Percentiles rank a stretch among this genome's conserved stretches.
Evolutionary conservation across 2,329 filamentous ascomycete species (phyloP).

Genomic region (Aspergillus pseudotamarii): DNA sequence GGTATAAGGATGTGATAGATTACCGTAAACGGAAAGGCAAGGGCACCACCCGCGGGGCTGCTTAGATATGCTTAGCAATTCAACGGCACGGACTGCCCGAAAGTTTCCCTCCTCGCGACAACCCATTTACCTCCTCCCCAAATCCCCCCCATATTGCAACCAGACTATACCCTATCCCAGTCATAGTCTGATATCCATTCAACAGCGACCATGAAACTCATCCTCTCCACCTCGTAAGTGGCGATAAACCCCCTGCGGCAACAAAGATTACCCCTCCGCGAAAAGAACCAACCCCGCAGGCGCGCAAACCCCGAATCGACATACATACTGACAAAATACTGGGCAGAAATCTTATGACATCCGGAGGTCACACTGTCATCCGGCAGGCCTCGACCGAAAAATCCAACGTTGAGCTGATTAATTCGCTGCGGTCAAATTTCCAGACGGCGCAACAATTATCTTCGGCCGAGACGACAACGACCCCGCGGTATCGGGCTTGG

Average conservation of each 20-base stretch:
- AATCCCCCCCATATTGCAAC: neutral
- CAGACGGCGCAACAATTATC: conserved; percentile 68
- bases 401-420: conserved; percentile 91
- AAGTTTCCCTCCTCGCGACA: neutral
- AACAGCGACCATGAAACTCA: conserved; percentile 68
- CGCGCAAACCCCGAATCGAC: conserved; percentile 5
- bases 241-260: conserved; percentile 1
- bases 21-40: conserved; percentile 4
- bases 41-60: conserved; percentile 29
- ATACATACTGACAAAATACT: conserved; percentile 4
- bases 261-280: neutral
- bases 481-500: conserved; percentile 59
- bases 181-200: neutral
- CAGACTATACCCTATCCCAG: neutral
- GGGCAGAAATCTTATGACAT: conserved; percentile 77
- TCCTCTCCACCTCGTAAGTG: conserved; percentile 82
- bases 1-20: neutral
- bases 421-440: conserved; percentile 84
- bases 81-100: conserved; percentile 5
- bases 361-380: conserved; percentile 79
- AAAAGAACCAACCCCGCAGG: neutral
- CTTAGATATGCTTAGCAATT: conserved; percentile 36
- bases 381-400: conserved; percentile 75
- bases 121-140: neutral
- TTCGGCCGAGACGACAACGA: conserved; percentile 24